Evolutionary conservation across 1,284 basidiomycete genomes (phyloP).

Genomic region (Mycosarcoma mackinlayi): DNA sequence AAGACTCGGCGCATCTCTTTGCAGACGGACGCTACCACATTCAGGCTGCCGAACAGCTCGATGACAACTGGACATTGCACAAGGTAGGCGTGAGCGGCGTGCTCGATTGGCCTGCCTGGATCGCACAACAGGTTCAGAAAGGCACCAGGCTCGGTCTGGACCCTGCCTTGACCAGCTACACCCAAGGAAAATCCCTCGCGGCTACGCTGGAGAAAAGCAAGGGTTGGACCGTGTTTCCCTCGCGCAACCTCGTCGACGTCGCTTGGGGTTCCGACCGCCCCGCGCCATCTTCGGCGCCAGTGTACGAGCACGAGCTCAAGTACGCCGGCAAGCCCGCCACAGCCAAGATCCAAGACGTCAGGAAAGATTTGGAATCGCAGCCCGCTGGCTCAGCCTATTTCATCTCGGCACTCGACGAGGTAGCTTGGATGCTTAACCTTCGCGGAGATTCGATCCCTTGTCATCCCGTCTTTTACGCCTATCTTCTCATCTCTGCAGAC

Average conservation of each 20-base stretch:
- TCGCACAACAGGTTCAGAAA: slow-evolving; percentile 69
- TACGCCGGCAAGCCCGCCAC: slow-evolving; percentile 75
- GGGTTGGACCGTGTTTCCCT: slow-evolving; percentile 72
- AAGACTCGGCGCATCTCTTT: slow-evolving; percentile 73
- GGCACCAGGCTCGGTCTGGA: slow-evolving; percentile 82
- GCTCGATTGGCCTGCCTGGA: slow-evolving; percentile 70
- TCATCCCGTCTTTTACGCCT: slow-evolving; percentile 64
- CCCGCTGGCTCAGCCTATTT: slow-evolving; percentile 50
- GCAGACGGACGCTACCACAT: slow-evolving; percentile 90
- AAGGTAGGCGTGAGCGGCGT: slow-evolving; percentile 73
- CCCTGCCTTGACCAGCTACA: slow-evolving; percentile 84
- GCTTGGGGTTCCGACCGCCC: slow-evolving; percentile 80
- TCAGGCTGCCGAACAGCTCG: slow-evolving; percentile 81
- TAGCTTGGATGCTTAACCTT: slow-evolving; percentile 65
- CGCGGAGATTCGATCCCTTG: slow-evolving; percentile 62
- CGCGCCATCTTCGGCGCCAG: slow-evolving; percentile 75
- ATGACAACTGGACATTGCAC: slow-evolving; percentile 81
- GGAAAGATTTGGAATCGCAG: slow-evolving; percentile 33
- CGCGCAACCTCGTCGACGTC: slow-evolving; percentile 83
- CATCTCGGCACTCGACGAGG: slow-evolving; percentile 59
- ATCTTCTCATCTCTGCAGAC: slow-evolving; percentile 45
- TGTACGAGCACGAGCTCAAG: slow-evolving; percentile 80
- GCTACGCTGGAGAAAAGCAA: slow-evolving; percentile 11
- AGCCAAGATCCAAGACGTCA: slow-evolving; percentile 63
- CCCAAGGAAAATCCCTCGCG: slow-evolving; percentile 70